Percentiles rank a stretch among this genome's conserved stretches.
phyloP scores from a whole-genome alignment of 1,139 yeast species.

The Meyerozyma sp. region DNA sequence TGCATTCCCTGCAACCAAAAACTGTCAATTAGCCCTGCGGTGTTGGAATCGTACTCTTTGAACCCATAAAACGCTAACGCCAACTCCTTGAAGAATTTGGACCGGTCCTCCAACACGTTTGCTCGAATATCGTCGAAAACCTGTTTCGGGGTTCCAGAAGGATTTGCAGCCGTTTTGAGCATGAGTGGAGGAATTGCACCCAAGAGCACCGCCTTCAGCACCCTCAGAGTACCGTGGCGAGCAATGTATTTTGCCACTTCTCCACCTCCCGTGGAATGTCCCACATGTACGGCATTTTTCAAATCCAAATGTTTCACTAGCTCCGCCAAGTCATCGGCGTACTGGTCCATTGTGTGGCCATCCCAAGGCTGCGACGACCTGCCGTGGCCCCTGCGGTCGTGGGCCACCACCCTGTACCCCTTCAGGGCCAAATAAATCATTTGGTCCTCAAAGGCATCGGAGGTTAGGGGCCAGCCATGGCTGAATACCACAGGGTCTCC shows the following conservation, averaged over 20 bases:
- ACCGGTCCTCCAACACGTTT: conserved; percentile 9
- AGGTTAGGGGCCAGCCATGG: conserved; percentile 15
- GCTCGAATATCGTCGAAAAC: conserved; percentile 11
- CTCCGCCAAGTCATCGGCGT: conserved; percentile 16
- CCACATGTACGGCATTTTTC: conserved; percentile 11
- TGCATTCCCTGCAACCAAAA: conserved; percentile 16
- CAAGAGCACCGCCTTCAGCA: conserved; percentile 12
- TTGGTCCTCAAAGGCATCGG: conserved; percentile 15
- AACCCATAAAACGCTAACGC: conserved; percentile 11
- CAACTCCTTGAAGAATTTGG: conserved; percentile 10
- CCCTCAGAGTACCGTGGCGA: conserved; percentile 10
- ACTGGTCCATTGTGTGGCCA: conserved; percentile 13
- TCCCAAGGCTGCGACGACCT: conserved; percentile 14
- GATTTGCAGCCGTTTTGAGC: conserved; percentile 10
- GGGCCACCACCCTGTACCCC: conserved; percentile 15
- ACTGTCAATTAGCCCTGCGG: conserved; percentile 9
- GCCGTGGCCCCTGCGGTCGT: conserved; percentile 15
- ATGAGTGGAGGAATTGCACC: conserved; percentile 15
- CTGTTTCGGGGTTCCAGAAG: conserved; percentile 9
- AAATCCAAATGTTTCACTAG: conserved; percentile 10
- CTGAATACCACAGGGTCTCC: conserved; percentile 13
- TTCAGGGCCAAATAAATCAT: conserved; percentile 13
- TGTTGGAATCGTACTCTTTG: conserved; percentile 5
- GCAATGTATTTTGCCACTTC: conserved; percentile 14
- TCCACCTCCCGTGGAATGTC: conserved; percentile 16